phyloP scores from a whole-genome alignment of 176 grass and related monocot species.

The Stipa capillata region DNA sequence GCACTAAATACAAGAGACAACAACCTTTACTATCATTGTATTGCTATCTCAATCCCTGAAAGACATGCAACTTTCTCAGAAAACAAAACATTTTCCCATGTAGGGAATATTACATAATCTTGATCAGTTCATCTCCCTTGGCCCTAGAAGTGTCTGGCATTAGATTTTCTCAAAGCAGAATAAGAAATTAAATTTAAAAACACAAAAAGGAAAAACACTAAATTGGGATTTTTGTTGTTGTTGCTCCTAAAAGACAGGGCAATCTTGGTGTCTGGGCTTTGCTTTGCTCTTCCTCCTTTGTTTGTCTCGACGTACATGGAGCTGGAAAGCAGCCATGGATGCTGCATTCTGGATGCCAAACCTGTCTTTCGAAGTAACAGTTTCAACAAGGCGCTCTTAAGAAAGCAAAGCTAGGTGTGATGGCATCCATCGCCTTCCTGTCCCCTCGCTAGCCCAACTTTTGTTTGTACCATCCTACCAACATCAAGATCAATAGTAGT shows the following conservation, averaged over 20 bases:
- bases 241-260: not conserved
- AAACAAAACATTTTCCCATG: too few relatives aligned
- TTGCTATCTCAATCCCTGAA: too few relatives aligned
- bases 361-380: constrained; percentile 2
- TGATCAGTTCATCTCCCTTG: too few relatives aligned
- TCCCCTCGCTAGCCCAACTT: not conserved
- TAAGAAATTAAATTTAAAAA: not conserved
- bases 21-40: too few relatives aligned
- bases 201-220: too few relatives aligned
- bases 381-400: not conserved
- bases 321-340: constrained; percentile 19
- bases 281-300: not conserved
- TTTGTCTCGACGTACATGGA: constrained; percentile 17
- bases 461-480: not conserved
- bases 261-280: not conserved
- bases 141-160: not conserved
- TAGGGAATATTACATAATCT: too few relatives aligned
- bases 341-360: constrained; percentile 30
- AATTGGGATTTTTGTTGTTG: not conserved
- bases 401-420: not conserved
- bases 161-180: not conserved
- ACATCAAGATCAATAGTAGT: not conserved
- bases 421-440: constrained; percentile 3
- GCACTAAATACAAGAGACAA: too few relatives aligned
- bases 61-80: too few relatives aligned